These are phyloP conservation scores for Epichloe sylvatica DNA, from an alignment of 2,329 filamentous ascomycete genomes.

Conservation along the genomic window DNA sequence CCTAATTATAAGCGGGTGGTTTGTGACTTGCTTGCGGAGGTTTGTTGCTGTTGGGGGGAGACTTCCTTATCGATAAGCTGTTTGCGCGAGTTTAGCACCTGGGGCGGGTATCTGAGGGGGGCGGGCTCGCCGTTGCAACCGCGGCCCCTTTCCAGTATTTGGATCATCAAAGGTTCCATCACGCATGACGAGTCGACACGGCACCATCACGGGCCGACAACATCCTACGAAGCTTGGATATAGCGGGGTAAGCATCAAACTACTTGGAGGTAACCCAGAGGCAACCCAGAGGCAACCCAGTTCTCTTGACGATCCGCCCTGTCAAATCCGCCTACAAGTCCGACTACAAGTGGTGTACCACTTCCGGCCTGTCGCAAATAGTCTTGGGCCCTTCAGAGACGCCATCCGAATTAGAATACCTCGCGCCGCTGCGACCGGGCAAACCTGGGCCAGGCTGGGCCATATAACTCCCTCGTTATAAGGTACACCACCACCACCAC, in stretches of 20 bases:
- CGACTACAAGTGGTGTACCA: no score
- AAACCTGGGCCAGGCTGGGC: not conserved
- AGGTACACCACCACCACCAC: not conserved
- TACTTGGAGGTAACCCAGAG: no score
- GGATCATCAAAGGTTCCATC: not conserved
- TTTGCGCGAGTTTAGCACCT: not conserved
- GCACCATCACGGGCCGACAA: not conserved
- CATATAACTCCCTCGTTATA: not conserved
- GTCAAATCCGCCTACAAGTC: no score
- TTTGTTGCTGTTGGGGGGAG: not conserved
- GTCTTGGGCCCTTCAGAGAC: not conserved
- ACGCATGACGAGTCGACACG: not conserved
- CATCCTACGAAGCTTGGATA: not conserved
- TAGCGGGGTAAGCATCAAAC: not conserved
- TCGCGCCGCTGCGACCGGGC: slow-evolving; percentile 1
- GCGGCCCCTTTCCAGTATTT: not conserved
- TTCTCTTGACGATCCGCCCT: no score
- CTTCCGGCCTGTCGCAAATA: not conserved
- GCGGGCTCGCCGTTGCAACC: not conserved
- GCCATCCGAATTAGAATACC: not conserved
- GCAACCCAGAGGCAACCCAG: no score
- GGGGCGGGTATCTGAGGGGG: not conserved
- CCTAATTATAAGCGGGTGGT: no score
- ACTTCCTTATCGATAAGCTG: slow-evolving; percentile 4
- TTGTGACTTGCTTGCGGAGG: not conserved